A percentile compares a stretch with the other conserved stretches of the same genome.
Evolutionary conservation across 768 basidiomycete species (phyloP).

Genomic region (Tricholoma hemisulphureum): DNA sequence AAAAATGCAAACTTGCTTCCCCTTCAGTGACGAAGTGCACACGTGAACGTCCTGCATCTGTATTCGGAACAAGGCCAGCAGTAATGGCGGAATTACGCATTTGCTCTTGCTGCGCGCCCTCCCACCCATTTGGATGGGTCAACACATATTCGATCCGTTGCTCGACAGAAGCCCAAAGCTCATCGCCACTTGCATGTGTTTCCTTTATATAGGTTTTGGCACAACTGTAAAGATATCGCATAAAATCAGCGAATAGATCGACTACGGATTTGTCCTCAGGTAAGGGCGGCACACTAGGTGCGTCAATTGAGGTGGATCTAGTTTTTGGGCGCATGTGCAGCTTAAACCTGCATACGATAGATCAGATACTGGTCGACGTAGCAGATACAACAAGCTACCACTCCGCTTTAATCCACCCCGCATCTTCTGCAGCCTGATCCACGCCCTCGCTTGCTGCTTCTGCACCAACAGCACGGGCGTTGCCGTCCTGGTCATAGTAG

Average conservation of each 20-base stretch:
- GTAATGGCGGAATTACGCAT: slow-evolving; percentile 50
- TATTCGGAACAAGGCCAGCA: slow-evolving; percentile 48
- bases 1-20: slow-evolving; percentile 60
- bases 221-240: slow-evolving; percentile 45
- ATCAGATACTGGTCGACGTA: background rate
- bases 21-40: slow-evolving; percentile 61
- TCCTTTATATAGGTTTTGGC: slow-evolving; percentile 44
- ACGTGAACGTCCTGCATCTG: slow-evolving; percentile 36
- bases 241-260: slow-evolving; percentile 49
- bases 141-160: slow-evolving; percentile 43
- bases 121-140: slow-evolving; percentile 63
- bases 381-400: slow-evolving; percentile 32
- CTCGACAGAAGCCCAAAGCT: slow-evolving; percentile 41
- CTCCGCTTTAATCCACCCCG: slow-evolving; percentile 46
- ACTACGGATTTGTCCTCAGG: slow-evolving; percentile 41
- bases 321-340: background rate
- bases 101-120: slow-evolving; percentile 50
- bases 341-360: slow-evolving; percentile 27
- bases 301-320: slow-evolving; percentile 4
- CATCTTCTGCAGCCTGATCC: slow-evolving; percentile 39
- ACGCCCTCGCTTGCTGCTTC: slow-evolving; percentile 40
- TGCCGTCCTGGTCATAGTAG: slow-evolving; percentile 43
- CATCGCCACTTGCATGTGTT: slow-evolving; percentile 40
- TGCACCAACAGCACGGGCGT: slow-evolving; percentile 41
- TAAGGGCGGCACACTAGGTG: slow-evolving; percentile 37